Percentiles rank a stretch among this genome's conserved stretches.
Conservation (phyloP, 1,139 yeast species). For the Yamadazyma conglobata region DNA sequence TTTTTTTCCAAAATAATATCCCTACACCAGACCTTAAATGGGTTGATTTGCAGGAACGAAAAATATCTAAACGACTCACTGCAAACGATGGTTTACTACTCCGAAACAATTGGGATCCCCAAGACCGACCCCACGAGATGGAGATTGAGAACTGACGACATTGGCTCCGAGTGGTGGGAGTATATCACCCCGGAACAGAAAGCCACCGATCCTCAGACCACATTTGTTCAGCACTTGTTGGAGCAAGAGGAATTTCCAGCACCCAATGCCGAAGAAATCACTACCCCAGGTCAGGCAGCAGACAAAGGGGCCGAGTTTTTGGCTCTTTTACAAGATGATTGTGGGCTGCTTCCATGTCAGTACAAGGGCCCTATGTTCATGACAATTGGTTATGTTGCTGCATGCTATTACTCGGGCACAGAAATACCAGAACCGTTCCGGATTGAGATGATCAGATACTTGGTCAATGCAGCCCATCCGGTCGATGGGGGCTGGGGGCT, state of each 20-base stretch:
- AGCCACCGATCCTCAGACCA: slow-evolving; percentile 47
- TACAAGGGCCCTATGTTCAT: slow-evolving; percentile 98
- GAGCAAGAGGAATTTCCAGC: slow-evolving; percentile 42
- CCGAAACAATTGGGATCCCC: slow-evolving; percentile 61
- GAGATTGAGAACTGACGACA: slow-evolving; percentile 66
- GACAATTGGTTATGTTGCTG: slow-evolving; percentile 83
- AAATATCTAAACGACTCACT: background rate
- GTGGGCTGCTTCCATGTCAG: slow-evolving; percentile 87
- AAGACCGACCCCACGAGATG: slow-evolving; percentile 70
- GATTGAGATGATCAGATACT: slow-evolving; percentile 73
- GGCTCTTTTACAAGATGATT: slow-evolving; percentile 63
- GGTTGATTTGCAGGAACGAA: too few relatives aligned
- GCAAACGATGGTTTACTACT: slow-evolving; percentile 33
- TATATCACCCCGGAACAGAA: slow-evolving; percentile 47
- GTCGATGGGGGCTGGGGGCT: slow-evolving; percentile 99
- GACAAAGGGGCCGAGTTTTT: slow-evolving; percentile 74
- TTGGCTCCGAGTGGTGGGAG: slow-evolving; percentile 84
- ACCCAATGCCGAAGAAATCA: slow-evolving; percentile 31
- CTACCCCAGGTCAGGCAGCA: slow-evolving; percentile 61
- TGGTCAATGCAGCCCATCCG: slow-evolving; percentile 89
- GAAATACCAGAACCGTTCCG: slow-evolving; percentile 65
- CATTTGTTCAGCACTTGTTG: slow-evolving; percentile 56
- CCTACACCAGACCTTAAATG: too few relatives aligned
- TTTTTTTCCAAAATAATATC: too few relatives aligned
- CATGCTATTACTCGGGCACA: slow-evolving; percentile 65